Conservation (phyloP, 2,329 filamentous ascomycete genomes). For the Ascochyta viciae-villosae region DNA sequence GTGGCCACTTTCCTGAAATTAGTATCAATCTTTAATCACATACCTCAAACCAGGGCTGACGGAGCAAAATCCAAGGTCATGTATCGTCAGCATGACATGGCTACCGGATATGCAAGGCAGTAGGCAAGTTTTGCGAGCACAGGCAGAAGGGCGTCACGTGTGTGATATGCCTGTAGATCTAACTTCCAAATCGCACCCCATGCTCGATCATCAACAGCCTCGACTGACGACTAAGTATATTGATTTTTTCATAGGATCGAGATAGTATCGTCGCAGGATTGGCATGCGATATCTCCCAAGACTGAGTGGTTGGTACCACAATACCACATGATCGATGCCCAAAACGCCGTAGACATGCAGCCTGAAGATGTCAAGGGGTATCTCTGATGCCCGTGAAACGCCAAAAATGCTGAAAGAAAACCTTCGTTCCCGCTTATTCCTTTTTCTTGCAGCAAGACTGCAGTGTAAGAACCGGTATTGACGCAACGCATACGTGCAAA, state of each 20-base stretch:
- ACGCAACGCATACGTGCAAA: background rate
- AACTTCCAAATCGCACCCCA: background rate
- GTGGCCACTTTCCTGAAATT: background rate
- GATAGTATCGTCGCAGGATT: background rate
- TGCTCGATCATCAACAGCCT: background rate
- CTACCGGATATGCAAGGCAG: no score
- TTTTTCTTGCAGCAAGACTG: background rate
- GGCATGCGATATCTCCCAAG: background rate
- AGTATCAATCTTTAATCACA: no score
- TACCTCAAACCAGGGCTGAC: no score
- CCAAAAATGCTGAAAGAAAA: slow-evolving; percentile 5
- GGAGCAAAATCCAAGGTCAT: no score
- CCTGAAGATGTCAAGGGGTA: slow-evolving; percentile 15
- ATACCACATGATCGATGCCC: background rate
- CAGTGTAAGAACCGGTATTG: background rate
- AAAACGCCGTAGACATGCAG: slow-evolving; percentile 18
- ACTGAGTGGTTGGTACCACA: background rate
- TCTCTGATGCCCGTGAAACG: slow-evolving; percentile 15
- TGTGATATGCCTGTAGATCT: no score
- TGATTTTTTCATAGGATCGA: background rate
- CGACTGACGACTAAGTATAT: background rate
- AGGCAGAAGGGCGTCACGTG: background rate
- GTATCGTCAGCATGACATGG: no score
- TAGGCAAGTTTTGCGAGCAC: no score
- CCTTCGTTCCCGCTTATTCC: no score